Conservation (phyloP, 148 eudicot genomes). For the Euryodendron excelsum region DNA sequence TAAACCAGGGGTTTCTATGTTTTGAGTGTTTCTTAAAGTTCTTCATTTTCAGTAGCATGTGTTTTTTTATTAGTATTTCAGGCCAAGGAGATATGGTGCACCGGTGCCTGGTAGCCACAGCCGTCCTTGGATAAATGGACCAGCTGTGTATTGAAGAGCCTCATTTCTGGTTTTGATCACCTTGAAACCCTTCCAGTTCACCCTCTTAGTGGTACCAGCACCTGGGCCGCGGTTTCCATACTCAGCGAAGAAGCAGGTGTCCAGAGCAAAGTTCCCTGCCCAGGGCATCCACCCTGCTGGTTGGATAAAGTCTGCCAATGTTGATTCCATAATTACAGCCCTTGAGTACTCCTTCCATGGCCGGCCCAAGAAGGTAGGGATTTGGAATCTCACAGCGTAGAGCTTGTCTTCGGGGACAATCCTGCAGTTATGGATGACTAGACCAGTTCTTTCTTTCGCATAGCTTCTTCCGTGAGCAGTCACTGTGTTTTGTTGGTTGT, state of each 20-base stretch:
- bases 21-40: too few relatives aligned
- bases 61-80: conserved; percentile 15
- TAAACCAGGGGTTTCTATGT: too few relatives aligned
- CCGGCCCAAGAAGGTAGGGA: conserved; percentile 49
- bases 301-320: conserved; percentile 45
- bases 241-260: conserved; percentile 45
- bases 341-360: conserved; percentile 68
- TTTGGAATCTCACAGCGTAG: conserved; percentile 29
- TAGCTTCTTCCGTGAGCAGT: conserved; percentile 66
- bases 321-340: conserved; percentile 54
- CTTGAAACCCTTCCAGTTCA: conserved; percentile 49
- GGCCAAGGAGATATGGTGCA: conserved; percentile 32
- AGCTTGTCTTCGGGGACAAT: conserved; percentile 56
- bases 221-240: conserved; percentile 61
- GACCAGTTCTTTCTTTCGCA: conserved; percentile 30
- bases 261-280: conserved; percentile 40
- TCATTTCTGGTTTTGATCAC: conserved; percentile 35
- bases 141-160: conserved; percentile 41
- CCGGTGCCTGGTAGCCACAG: conserved; percentile 42
- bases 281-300: conserved; percentile 70
- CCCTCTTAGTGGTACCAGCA: conserved; percentile 37
- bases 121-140: conserved; percentile 42
- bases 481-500: conserved; percentile 50
- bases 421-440: conserved; percentile 61
- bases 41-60: too few relatives aligned